Conservation (phyloP, 768 basidiomycete species). For the Agaricus subrufescens region DNA sequence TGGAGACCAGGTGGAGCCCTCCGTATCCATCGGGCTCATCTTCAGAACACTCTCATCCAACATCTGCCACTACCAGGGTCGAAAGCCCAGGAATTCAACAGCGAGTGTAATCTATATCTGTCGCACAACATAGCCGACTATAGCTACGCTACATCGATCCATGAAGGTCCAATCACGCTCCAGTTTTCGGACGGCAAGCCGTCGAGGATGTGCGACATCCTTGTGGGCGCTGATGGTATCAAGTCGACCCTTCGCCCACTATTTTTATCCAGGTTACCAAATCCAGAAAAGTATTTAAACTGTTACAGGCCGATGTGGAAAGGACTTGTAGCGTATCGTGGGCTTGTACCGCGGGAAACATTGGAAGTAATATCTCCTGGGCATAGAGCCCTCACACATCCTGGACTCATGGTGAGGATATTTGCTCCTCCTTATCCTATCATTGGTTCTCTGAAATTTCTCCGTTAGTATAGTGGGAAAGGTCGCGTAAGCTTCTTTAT, state of each 20-base stretch:
- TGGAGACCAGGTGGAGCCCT: slow-evolving; percentile 1
- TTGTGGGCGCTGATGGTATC: slow-evolving; percentile 25
- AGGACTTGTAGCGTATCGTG: slow-evolving; percentile 30
- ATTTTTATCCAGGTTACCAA: slow-evolving; percentile 5
- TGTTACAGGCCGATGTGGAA: slow-evolving; percentile 29
- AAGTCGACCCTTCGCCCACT: slow-evolving; percentile 17
- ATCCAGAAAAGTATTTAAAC: slow-evolving; percentile 3
- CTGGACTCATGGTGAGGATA: slow-evolving; percentile 10
- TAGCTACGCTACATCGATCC: slow-evolving; percentile 17
- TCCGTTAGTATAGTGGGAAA: slow-evolving; percentile 17
- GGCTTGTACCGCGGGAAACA: slow-evolving; percentile 22
- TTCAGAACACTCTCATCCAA: slow-evolving; percentile 45
- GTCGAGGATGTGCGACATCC: slow-evolving; percentile 25
- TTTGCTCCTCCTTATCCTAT: neutral
- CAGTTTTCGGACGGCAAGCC: slow-evolving; percentile 21
- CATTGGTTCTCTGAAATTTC: neutral
- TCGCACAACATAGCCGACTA: slow-evolving; percentile 51
- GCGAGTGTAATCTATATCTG: slow-evolving; percentile 33
- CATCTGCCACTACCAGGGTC: slow-evolving; percentile 26
- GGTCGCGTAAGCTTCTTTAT: slow-evolving; percentile 12
- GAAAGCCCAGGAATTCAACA: neutral
- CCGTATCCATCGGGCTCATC: slow-evolving; percentile 51
- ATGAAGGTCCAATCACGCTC: slow-evolving; percentile 15
- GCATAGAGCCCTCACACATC: slow-evolving; percentile 18
- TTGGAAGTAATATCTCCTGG: slow-evolving; percentile 18